phyloP scores from a whole-genome alignment of 2,329 filamentous ascomycete species.

The Bipolaris sorokiniana region DNA sequence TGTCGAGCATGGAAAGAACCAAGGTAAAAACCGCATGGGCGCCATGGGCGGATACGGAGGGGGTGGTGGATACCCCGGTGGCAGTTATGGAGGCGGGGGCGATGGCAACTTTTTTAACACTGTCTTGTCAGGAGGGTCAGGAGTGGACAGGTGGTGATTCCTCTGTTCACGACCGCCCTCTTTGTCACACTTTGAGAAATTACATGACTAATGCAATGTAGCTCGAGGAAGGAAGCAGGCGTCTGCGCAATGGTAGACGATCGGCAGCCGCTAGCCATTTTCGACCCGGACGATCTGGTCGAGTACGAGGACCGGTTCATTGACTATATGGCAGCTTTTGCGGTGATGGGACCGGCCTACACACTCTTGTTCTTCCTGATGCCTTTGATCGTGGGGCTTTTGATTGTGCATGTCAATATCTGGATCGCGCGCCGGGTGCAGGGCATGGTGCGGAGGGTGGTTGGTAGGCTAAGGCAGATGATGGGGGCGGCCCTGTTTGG shows the following conservation, averaged over 20 bases:
- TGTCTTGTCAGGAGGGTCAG: slow-evolving; percentile 25
- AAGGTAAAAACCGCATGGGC: slow-evolving; percentile 35
- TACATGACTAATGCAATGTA: slow-evolving; percentile 5
- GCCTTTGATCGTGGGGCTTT: slow-evolving; percentile 1
- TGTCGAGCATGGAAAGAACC: slow-evolving; percentile 50
- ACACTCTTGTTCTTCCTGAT: slow-evolving; percentile 1
- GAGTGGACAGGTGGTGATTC: slow-evolving; percentile 18
- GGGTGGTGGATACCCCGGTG: slow-evolving; percentile 17
- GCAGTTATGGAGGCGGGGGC: slow-evolving; percentile 16
- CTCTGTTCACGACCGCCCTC: neutral
- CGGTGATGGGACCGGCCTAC: slow-evolving; percentile 10
- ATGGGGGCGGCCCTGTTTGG: neutral
- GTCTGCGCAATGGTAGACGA: neutral
- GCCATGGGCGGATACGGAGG: slow-evolving; percentile 24
- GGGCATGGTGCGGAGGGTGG: neutral
- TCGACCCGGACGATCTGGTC: slow-evolving; percentile 2
- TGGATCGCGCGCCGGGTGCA: neutral
- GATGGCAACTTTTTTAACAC: slow-evolving; percentile 33
- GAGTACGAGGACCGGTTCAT: neutral
- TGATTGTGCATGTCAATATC: neutral
- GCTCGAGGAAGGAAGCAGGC: neutral
- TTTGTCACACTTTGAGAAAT: neutral
- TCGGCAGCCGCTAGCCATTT: neutral
- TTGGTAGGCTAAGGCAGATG: neutral
- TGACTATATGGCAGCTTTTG: neutral